These are phyloP conservation scores for Pyrenula aspistea DNA, from an alignment of 495 filamentous ascomycete species.

Conservation along the genomic window DNA sequence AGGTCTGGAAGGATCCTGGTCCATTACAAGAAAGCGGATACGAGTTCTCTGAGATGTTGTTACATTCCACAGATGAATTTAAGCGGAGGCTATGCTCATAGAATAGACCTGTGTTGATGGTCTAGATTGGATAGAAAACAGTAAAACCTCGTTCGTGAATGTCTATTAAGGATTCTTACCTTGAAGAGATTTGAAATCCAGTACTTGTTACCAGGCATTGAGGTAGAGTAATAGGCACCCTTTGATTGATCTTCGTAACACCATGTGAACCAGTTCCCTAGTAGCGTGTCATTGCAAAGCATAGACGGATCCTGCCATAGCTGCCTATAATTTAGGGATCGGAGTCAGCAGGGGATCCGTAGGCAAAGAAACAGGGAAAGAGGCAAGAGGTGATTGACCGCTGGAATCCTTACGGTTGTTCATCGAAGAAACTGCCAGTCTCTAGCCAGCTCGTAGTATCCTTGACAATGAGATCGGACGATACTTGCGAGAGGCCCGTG, in stretches of 20 bases:
- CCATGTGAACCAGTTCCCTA: neutral
- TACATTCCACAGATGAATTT: neutral
- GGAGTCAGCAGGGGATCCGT: no score
- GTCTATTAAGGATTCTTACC: no score
- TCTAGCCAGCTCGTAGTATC: neutral
- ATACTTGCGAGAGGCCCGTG: neutral
- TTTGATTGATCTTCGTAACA: neutral
- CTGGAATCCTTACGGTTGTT: neutral
- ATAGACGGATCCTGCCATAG: neutral
- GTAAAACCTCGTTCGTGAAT: no score
- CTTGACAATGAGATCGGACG: neutral
- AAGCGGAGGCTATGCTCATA: neutral
- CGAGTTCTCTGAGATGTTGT: neutral
- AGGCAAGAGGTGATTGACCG: no score
- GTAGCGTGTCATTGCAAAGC: neutral
- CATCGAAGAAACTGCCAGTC: neutral
- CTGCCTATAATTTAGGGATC: no score
- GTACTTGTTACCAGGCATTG: neutral
- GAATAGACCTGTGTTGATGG: neutral
- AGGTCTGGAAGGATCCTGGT: neutral
- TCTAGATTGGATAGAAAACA: no score
- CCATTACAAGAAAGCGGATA: neutral
- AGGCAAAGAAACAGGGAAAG: no score
- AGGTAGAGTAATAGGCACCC: neutral
- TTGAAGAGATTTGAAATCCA: neutral